A percentile compares a stretch with the other conserved stretches of the same genome.
Evolutionary conservation across 768 basidiomycete genomes (phyloP).

Genomic region (Phallus indusiatus): DNA sequence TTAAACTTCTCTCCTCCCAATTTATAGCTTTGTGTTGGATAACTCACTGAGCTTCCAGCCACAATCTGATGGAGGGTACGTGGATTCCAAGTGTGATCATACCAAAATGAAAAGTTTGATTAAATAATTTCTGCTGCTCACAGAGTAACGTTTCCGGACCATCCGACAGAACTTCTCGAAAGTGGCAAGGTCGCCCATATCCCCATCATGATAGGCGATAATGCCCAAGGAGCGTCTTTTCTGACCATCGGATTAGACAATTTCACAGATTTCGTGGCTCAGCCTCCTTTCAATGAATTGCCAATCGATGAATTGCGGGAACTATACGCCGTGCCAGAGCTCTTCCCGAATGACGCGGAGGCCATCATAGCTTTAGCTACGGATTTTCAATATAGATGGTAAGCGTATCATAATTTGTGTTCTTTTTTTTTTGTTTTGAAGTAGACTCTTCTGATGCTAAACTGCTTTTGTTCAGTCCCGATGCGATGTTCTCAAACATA

Average conservation of each 20-base stretch:
- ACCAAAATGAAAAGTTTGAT: too few species aligned
- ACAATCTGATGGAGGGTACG: constrained; percentile 3
- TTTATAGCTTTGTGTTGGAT: not conserved
- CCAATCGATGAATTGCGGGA: not conserved
- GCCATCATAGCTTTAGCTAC: constrained; percentile 4
- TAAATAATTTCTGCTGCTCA: not conserved
- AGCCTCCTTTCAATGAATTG: constrained; percentile 4
- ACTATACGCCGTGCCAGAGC: constrained; percentile 2
- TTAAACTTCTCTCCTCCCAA: not conserved
- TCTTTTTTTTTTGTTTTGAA: not conserved
- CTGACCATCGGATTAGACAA: constrained; percentile 5
- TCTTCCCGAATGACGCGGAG: constrained; percentile 2
- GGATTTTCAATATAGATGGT: constrained; percentile 6
- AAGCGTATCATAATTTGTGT: not conserved
- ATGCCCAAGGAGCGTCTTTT: constrained; percentile 4
- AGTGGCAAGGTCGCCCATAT: constrained; percentile 1
- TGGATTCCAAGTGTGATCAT: not conserved
- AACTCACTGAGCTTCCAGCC: constrained; percentile 4
- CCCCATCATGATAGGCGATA: constrained; percentile 7
- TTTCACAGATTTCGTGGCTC: constrained; percentile 3
- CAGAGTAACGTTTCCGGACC: constrained; percentile 1
- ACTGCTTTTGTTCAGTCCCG: not conserved
- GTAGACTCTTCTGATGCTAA: not conserved
- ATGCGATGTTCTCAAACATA: constrained; percentile 1
- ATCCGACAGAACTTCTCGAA: constrained; percentile 3